Percentiles rank a stretch among this genome's conserved stretches.
Evolutionary conservation across 345 rosid species (phyloP).

Genomic region (Aquilaria malaccensis): DNA sequence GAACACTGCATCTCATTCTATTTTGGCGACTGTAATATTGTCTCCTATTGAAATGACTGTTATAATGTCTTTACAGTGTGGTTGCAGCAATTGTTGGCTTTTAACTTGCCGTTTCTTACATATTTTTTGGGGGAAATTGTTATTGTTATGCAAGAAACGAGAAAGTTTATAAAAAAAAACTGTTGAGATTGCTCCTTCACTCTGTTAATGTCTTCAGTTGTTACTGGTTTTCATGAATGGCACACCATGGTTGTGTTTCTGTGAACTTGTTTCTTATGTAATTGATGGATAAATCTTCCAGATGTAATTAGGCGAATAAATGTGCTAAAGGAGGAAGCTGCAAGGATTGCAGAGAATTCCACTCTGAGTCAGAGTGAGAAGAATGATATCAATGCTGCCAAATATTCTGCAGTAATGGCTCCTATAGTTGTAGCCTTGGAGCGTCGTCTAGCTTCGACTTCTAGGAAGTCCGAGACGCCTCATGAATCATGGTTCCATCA

Average conservation of each 20-base stretch:
- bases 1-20: no score
- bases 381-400: constrained; percentile 78
- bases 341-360: constrained; percentile 76
- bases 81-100: no score
- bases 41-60: no score
- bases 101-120: no score
- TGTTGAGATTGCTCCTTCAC: no score
- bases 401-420: constrained; percentile 96
- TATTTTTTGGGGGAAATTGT: no score
- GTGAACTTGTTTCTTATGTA: constrained; percentile 1
- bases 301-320: constrained; percentile 85
- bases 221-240: no score
- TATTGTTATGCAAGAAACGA: no score
- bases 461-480: constrained; percentile 83
- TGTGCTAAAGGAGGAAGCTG: constrained; percentile 83
- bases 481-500: constrained; percentile 82
- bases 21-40: no score
- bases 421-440: constrained; percentile 83
- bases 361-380: constrained; percentile 85
- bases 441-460: constrained; percentile 86
- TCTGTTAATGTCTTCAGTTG: no score
- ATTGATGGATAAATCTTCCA: constrained; percentile 25
- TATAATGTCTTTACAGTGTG: no score
- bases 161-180: no score
- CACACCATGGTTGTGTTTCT: neutral